phyloP scores from a whole-genome alignment of 495 filamentous ascomycete genomes.

The Pyrenula massariospora region DNA sequence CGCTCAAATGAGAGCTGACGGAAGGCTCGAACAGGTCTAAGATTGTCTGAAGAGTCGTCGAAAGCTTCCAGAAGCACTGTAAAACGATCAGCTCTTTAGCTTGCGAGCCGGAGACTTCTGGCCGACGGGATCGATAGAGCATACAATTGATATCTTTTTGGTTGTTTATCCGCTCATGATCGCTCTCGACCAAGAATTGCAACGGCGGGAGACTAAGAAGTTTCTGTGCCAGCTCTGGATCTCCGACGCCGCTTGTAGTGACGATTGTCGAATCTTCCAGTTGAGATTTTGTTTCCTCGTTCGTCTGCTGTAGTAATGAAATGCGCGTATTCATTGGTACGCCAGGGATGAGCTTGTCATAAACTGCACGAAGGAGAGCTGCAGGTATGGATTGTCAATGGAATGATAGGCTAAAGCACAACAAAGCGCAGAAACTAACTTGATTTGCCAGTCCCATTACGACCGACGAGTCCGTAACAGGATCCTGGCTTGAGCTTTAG shows the following conservation, averaged over 20 bases:
- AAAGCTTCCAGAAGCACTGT: slow-evolving; percentile 32
- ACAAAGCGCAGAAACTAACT: slow-evolving; percentile 44
- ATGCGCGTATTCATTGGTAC: slow-evolving; percentile 58
- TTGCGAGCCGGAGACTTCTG: neutral
- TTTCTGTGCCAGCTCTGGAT: slow-evolving; percentile 11
- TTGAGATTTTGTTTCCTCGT: slow-evolving; percentile 17
- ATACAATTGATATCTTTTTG: slow-evolving; percentile 45
- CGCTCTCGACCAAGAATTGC: slow-evolving; percentile 55
- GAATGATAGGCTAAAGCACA: neutral
- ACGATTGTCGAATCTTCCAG: slow-evolving; percentile 9
- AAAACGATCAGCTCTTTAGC: neutral
- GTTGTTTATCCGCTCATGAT: slow-evolving; percentile 45
- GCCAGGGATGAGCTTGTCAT: slow-evolving; percentile 66
- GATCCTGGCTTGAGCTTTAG: slow-evolving; percentile 57
- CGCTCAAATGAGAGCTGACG: slow-evolving; percentile 47
- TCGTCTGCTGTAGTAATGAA: slow-evolving; percentile 61
- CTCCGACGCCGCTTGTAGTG: slow-evolving; percentile 1
- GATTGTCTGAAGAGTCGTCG: slow-evolving; percentile 30
- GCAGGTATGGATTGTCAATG: neutral
- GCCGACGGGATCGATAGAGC: slow-evolving; percentile 1
- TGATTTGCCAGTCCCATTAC: slow-evolving; percentile 73
- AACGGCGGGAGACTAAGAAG: slow-evolving; percentile 30
- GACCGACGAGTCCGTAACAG: slow-evolving; percentile 62
- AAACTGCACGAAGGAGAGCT: slow-evolving; percentile 65
- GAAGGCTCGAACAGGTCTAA: slow-evolving; percentile 44